Conservation (phyloP, 768 basidiomycete species). For the Hortiboletus flavorubellus region DNA sequence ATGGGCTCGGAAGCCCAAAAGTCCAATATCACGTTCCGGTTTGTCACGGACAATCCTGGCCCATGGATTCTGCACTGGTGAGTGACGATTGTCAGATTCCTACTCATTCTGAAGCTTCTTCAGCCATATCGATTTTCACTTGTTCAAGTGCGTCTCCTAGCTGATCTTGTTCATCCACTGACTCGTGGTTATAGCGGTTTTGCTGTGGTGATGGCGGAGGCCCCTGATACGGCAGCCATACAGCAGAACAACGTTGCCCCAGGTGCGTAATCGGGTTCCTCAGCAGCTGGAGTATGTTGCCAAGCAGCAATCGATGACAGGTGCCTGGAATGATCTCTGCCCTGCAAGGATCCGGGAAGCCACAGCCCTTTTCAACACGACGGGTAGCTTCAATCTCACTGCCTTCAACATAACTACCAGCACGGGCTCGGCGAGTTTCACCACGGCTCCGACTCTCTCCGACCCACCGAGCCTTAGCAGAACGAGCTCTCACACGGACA, state of each 20-base stretch:
- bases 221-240: constrained; percentile 14
- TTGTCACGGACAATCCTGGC: constrained; percentile 64
- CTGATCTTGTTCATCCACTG: neutral
- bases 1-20: constrained; percentile 32
- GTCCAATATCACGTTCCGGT: constrained; percentile 53
- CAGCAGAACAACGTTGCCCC: constrained; percentile 20
- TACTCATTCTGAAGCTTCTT: neutral
- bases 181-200: constrained; percentile 23
- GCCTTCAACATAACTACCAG: constrained; percentile 8
- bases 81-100: neutral
- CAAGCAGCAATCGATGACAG: constrained; percentile 5
- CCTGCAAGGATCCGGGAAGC: constrained; percentile 17
- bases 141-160: constrained; percentile 18
- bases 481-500: constrained; percentile 13
- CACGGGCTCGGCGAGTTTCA: neutral
- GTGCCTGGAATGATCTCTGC: constrained; percentile 20
- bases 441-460: neutral
- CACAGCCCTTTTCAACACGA: constrained; percentile 14
- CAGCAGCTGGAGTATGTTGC: neutral
- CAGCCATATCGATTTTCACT: constrained; percentile 34
- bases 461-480: neutral
- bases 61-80: constrained; percentile 52
- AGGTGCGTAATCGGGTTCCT: constrained; percentile 11
- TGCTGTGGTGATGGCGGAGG: constrained; percentile 31
- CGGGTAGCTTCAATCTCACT: constrained; percentile 17